A percentile compares a stretch with the other conserved stretches of the same genome.
Evolutionary conservation across 2,329 filamentous ascomycete genomes (phyloP).

Genomic region (Talaromyces sp.): DNA sequence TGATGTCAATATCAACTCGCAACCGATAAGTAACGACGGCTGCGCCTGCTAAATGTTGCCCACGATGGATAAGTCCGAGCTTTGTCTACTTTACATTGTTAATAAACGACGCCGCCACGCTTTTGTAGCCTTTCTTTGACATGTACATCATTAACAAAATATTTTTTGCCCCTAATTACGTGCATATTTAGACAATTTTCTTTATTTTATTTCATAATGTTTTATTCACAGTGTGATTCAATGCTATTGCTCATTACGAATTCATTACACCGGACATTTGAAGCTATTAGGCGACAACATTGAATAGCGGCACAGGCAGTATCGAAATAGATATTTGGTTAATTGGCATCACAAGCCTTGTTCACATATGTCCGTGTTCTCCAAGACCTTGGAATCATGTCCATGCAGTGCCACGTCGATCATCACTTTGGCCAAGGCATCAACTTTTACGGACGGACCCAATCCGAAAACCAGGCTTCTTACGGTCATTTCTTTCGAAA

Average conservation of each 20-base stretch:
- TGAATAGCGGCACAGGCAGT: background rate
- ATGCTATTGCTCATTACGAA: background rate
- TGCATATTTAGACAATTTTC: background rate
- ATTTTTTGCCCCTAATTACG: background rate
- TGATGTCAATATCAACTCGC: constrained; percentile 78
- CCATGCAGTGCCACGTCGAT: background rate
- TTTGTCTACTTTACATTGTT: constrained; percentile 16
- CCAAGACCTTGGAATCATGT: background rate
- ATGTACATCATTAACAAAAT: constrained; percentile 25
- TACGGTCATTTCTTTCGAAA: background rate
- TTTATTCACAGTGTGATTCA: background rate
- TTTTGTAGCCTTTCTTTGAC: constrained; percentile 22
- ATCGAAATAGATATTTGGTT: background rate
- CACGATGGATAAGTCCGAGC: background rate
- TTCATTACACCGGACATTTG: background rate
- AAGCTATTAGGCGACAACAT: background rate
- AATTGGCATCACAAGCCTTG: background rate
- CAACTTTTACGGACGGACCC: background rate
- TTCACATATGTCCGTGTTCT: background rate
- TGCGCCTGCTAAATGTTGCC: constrained; percentile 55
- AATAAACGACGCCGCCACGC: constrained; percentile 22
- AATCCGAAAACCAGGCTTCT: background rate
- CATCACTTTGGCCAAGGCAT: background rate
- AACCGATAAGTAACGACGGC: constrained; percentile 64
- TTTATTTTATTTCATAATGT: background rate